These are phyloP conservation scores for Phytopythium vexans DNA, from an alignment of 352 stramenopile genomes.

Conservation along the genomic window DNA sequence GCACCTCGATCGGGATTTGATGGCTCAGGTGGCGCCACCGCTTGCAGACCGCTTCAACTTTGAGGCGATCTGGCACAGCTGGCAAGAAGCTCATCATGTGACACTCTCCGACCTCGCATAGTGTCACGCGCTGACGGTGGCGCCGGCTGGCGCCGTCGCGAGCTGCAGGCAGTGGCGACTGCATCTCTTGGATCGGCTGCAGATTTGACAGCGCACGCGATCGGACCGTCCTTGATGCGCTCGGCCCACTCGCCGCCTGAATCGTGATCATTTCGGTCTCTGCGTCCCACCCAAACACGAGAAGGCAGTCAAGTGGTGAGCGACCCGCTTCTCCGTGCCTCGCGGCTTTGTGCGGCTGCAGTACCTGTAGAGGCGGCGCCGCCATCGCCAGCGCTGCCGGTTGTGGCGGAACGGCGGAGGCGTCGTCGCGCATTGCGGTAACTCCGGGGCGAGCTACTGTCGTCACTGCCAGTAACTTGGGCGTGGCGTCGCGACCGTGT, in stretches of 20 bases:
- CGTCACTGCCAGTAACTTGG: not conserved
- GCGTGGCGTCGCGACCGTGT: not conserved
- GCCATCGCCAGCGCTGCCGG: too few species aligned
- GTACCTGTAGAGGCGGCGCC: conserved; percentile 6
- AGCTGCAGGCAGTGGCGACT: too few species aligned
- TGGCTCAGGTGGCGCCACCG: conserved; percentile 44
- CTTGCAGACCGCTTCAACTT: conserved; percentile 49
- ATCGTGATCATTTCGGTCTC: not conserved
- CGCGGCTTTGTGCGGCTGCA: not conserved
- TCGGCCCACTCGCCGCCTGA: not conserved
- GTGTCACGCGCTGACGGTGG: conserved; percentile 1
- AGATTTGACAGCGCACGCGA: too few species aligned
- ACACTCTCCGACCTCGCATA: conserved; percentile 44
- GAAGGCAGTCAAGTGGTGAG: not conserved
- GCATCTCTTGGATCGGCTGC: too few species aligned
- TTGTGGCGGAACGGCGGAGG: not conserved
- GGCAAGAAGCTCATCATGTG: conserved; percentile 47
- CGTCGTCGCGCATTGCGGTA: conserved; percentile 4
- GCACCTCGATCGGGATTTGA: conserved; percentile 33
- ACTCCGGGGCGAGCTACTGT: not conserved
- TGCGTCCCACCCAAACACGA: not conserved
- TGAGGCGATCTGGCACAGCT: conserved; percentile 45
- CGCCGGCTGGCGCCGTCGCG: not conserved
- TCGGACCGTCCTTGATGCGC: not conserved
- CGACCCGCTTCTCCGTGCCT: too few species aligned